A percentile compares a stretch with the other conserved stretches of the same genome.
These are phyloP conservation scores for Yamadazyma blattariae DNA, from an alignment of 1,139 yeast genomes.

Conservation along the genomic window DNA sequence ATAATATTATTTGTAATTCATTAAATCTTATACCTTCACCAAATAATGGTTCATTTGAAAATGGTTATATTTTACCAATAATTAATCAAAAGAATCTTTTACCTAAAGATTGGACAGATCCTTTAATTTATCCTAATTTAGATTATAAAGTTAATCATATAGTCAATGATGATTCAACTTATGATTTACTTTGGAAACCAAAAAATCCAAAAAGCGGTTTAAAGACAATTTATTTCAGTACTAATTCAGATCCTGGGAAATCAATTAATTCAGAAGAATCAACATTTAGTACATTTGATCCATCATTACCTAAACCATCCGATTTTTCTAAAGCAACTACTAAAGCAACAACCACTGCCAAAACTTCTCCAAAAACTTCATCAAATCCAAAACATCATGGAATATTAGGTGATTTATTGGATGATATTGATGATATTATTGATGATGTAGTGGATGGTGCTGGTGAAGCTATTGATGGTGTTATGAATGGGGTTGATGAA, in stretches of 20 bases:
- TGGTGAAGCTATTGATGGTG: slow-evolving; percentile 15
- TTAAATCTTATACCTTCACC: slow-evolving; percentile 54
- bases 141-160: slow-evolving; percentile 46
- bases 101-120: slow-evolving; percentile 55
- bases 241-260: slow-evolving; percentile 18
- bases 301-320: slow-evolving; percentile 34
- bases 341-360: neutral
- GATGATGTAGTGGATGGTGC: slow-evolving; percentile 13
- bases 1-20: slow-evolving; percentile 71
- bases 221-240: slow-evolving; percentile 8
- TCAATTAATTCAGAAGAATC: slow-evolving; percentile 29
- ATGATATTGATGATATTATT: slow-evolving; percentile 14
- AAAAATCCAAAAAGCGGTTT: slow-evolving; percentile 7
- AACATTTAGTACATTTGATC: slow-evolving; percentile 13
- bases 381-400: too few species aligned
- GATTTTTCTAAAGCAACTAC: slow-evolving; percentile 18
- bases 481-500: slow-evolving; percentile 15
- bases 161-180: slow-evolving; percentile 50
- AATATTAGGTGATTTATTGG: slow-evolving; percentile 13
- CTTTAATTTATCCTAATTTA: slow-evolving; percentile 54
- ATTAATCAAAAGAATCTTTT: slow-evolving; percentile 30
- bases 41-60: slow-evolving; percentile 53
- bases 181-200: slow-evolving; percentile 45
- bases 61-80: slow-evolving; percentile 13
- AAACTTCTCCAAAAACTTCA: too few species aligned